These are phyloP conservation scores for Voacanga thouarsii DNA, from an alignment of 257 asterid species.

Conservation along the genomic window DNA sequence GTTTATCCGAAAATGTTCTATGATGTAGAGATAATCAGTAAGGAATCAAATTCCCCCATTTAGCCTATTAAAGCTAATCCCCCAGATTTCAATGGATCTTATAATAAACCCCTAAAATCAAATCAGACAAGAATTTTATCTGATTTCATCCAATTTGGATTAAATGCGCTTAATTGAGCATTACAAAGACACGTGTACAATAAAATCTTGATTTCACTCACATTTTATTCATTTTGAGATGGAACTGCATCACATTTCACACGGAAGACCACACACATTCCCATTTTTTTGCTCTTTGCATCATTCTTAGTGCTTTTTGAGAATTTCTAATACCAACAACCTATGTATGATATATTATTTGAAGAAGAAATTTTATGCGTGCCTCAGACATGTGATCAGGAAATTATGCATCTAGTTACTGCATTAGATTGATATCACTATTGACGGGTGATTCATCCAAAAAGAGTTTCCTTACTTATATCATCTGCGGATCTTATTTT, in stretches of 20 bases:
- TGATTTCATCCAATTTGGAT: neutral
- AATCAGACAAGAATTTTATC: neutral
- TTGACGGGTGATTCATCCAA: neutral
- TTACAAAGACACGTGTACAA: neutral
- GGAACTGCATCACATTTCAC: neutral
- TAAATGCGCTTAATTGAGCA: neutral
- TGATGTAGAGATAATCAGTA: no score
- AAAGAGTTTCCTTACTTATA: neutral
- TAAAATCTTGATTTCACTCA: neutral
- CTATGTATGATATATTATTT: no score
- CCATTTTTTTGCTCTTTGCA: no score
- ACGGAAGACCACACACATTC: neutral
- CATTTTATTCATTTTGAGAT: neutral
- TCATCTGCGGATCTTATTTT: neutral
- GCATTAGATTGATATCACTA: neutral
- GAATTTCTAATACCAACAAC: neutral
- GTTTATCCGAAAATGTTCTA: neutral
- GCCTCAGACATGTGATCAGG: neutral
- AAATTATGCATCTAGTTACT: neutral
- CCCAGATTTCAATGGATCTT: neutral
- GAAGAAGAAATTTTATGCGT: neutral
- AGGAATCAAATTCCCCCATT: neutral
- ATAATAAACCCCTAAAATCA: neutral
- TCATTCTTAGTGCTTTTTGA: no score
- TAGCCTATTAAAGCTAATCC: no score